Evolutionary conservation across 192 early-diverging fungal species (phyloP).

Genomic region (Dissophora globulifera): DNA sequence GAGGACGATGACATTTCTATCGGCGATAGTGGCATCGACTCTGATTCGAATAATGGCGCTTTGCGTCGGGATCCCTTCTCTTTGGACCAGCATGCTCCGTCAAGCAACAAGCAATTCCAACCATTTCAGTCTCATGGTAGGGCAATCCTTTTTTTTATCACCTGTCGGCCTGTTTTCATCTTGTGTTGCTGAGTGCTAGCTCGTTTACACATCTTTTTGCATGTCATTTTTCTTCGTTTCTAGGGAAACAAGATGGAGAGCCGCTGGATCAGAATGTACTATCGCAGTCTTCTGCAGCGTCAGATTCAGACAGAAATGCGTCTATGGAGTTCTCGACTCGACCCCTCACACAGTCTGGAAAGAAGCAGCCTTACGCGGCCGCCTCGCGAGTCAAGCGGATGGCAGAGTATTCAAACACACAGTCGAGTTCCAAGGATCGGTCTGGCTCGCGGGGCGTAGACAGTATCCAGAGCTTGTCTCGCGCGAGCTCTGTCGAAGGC

Average conservation of each 20-base stretch:
- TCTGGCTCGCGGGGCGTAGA: not conserved
- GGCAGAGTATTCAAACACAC: slow-evolving; percentile 5
- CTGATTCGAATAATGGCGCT: slow-evolving; percentile 39
- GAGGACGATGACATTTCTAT: slow-evolving; percentile 50
- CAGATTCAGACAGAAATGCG: slow-evolving; percentile 29
- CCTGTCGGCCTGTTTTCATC: no score
- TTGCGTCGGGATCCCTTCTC: slow-evolving; percentile 9
- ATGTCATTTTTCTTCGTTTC: not conserved
- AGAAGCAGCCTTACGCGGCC: slow-evolving; percentile 43
- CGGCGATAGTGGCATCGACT: slow-evolving; percentile 52
- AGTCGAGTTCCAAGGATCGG: slow-evolving; percentile 1
- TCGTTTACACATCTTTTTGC: no score
- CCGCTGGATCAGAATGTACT: not conserved
- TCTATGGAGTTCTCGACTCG: not conserved
- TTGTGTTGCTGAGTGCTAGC: no score
- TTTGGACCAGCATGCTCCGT: not conserved
- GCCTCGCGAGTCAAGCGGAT: slow-evolving; percentile 36
- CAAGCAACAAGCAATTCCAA: slow-evolving; percentile 12
- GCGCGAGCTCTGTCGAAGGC: slow-evolving; percentile 38
- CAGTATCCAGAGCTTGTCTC: slow-evolving; percentile 7
- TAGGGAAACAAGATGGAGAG: slow-evolving; percentile 28
- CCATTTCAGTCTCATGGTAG: slow-evolving; percentile 9
- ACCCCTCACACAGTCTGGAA: slow-evolving; percentile 15
- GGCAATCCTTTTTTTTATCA: no score
- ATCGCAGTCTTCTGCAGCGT: slow-evolving; percentile 26